phyloP scores from a whole-genome alignment of 2,329 filamentous ascomycete genomes.

The Bipolaris sorokiniana region DNA sequence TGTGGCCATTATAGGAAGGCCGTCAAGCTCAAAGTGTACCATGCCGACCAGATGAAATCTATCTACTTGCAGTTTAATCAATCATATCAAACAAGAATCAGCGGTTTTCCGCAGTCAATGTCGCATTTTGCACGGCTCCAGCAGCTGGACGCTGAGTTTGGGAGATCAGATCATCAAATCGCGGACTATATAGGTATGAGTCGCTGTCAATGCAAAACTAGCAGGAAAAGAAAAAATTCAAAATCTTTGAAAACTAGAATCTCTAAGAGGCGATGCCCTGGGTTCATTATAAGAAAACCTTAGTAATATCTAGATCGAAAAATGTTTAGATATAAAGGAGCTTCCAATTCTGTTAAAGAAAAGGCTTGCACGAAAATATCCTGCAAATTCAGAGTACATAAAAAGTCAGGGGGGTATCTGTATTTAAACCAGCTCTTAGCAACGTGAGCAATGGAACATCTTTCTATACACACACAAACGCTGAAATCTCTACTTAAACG shows the following conservation, averaged over 20 bases:
- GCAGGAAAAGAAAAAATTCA: conserved; percentile 18
- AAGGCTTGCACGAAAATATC: no score
- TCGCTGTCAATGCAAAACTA: conserved; percentile 4
- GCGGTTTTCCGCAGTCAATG: conserved; percentile 20
- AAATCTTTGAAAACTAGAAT: not conserved
- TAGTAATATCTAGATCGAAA: not conserved
- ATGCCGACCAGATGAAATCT: conserved; percentile 11
- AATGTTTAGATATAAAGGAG: no score
- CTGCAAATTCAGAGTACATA: no score
- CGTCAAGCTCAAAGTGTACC: conserved; percentile 9
- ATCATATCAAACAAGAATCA: conserved; percentile 14
- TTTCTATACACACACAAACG: no score
- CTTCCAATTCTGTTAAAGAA: no score
- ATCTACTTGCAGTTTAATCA: conserved; percentile 16
- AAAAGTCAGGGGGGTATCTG: no score
- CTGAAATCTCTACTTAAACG: not conserved
- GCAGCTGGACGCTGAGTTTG: conserved; percentile 18
- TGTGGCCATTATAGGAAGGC: conserved; percentile 15
- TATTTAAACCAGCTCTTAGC: no score
- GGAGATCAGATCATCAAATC: conserved; percentile 15
- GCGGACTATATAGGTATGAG: conserved; percentile 2
- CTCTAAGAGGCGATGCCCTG: conserved; percentile 8
- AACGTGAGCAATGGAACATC: no score
- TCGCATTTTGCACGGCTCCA: conserved; percentile 12
- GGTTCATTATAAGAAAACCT: not conserved